Conservation (phyloP, 768 basidiomycete genomes). For the Termitomyces sp. region DNA sequence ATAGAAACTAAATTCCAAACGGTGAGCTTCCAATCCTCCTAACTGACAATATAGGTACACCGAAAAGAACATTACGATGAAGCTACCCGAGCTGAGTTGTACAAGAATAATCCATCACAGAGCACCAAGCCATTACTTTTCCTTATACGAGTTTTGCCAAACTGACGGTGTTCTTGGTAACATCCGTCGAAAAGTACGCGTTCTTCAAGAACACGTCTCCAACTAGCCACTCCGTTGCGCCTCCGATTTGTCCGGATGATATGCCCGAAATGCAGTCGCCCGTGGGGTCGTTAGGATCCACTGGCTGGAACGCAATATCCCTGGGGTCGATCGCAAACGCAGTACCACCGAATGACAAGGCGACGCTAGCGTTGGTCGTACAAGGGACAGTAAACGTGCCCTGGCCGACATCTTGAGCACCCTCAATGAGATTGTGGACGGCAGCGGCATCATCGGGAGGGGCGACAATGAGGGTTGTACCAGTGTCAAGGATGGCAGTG, state of each 20-base stretch:
- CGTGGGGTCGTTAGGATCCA: constrained; percentile 47
- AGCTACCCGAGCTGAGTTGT: constrained; percentile 7
- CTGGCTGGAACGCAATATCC: constrained; percentile 56
- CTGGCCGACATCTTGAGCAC: constrained; percentile 39
- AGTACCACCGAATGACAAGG: constrained; percentile 45
- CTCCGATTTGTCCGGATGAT: constrained; percentile 56
- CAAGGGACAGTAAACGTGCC: constrained; percentile 54
- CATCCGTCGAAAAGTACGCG: constrained; percentile 67
- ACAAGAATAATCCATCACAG: background rate
- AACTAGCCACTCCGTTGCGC: constrained; percentile 65
- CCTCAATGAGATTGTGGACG: constrained; percentile 40
- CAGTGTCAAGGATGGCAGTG: constrained; percentile 71
- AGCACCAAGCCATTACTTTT: background rate
- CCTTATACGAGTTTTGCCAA: constrained; percentile 49
- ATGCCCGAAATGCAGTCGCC: constrained; percentile 75
- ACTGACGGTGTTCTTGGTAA: constrained; percentile 51
- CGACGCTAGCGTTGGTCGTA: constrained; percentile 36
- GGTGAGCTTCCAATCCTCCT: background rate
- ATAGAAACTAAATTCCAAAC: background rate
- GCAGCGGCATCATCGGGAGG: constrained; percentile 35
- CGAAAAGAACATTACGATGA: constrained; percentile 4
- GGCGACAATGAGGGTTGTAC: constrained; percentile 51
- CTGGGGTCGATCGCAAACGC: constrained; percentile 56
- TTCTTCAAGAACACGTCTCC: constrained; percentile 81
- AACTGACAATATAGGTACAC: background rate